Evolutionary conservation across 1,284 basidiomycete genomes (phyloP).

Genomic region (Mycosarcoma mackinlayi): DNA sequence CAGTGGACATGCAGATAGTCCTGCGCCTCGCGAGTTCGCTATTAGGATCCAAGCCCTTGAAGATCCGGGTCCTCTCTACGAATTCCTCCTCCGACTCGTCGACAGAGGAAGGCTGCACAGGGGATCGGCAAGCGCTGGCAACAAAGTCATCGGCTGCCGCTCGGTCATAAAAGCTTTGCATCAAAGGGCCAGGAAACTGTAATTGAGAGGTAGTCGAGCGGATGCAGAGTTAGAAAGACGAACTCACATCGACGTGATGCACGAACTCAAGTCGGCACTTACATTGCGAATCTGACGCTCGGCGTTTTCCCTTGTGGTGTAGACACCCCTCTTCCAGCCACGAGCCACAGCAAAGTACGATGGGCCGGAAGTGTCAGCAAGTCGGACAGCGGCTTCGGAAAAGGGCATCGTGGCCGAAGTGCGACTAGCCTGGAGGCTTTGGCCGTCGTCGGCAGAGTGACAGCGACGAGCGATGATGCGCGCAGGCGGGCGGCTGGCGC

Average conservation of each 20-base stretch:
- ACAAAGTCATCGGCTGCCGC: constrained; percentile 36
- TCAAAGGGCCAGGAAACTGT: constrained; percentile 47
- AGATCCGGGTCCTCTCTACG: constrained; percentile 36
- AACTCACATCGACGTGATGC: too few relatives aligned
- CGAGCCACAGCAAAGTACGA: constrained; percentile 43
- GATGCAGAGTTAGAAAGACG: background rate
- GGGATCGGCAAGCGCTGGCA: constrained; percentile 13
- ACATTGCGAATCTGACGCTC: constrained; percentile 44
- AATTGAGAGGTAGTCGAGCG: background rate
- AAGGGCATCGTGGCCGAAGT: background rate
- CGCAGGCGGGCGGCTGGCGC: background rate
- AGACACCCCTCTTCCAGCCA: constrained; percentile 54
- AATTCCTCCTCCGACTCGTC: constrained; percentile 37
- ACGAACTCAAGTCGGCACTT: too few relatives aligned
- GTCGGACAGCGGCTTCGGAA: background rate
- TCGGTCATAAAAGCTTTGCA: constrained; percentile 34
- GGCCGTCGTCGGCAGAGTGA: constrained; percentile 15
- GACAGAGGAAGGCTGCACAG: background rate
- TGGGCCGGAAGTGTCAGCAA: constrained; percentile 1
- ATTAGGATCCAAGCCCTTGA: constrained; percentile 28
- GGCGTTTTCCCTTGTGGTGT: constrained; percentile 38
- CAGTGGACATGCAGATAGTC: constrained; percentile 15
- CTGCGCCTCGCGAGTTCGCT: constrained; percentile 27
- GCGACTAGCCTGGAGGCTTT: background rate
- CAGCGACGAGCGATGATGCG: constrained; percentile 10